Evolutionary conservation across 371 early-diverging fungal species (phyloP), one percentile per base, ranked within the genome.

Genomic region (Antonospora locustae): DNA sequence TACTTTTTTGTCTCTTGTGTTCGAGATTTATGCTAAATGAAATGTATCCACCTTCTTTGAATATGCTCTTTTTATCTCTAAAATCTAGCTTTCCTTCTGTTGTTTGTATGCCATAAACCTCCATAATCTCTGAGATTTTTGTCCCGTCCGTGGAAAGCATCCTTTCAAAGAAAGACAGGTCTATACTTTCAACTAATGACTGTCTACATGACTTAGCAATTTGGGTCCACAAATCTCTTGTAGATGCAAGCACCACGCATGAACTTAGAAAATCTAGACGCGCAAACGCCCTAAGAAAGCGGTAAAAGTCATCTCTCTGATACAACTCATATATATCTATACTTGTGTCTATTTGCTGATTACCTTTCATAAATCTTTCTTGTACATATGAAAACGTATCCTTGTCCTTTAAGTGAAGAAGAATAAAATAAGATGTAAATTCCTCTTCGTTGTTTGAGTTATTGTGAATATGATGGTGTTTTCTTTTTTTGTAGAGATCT

Each of bases 401-500:
- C n/a, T 38, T 56, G 20, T 52, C 50, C 17, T 46, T 44, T 28
- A 64, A 29, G 9, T 52, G 12, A 1, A 44, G 29, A 23, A 64
- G 30, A 22, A 51, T 48, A 38, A 54, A 36, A 45, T 64, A 64
- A 2, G 24, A 38, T 7, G 27, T 27, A 44, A 58, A 64, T 46
- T 58, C 47, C 34, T 51, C 27, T 25, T 27, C 23, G n/a, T 39
- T 49, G 6, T 38, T 20, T 0, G 25, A 40, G 12, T 49, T 52
- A 41, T 12, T 16, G 2, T 51, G 16, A 25, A 23, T 19, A 6
- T 39, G 32, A 4, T 40, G 16, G 7, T 65, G 16, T 19, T 32
- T 34, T 12, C 40, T 48, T 39, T 24, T 19, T 6, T 34, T 28
- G 24, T 66, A 61, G 29, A 48, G 14, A 38, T 52, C 49, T 20